A percentile compares a stretch with the other conserved stretches of the same genome.
phyloP scores from a whole-genome alignment of 441 rosid species.

The Erysimum pusillum region DNA sequence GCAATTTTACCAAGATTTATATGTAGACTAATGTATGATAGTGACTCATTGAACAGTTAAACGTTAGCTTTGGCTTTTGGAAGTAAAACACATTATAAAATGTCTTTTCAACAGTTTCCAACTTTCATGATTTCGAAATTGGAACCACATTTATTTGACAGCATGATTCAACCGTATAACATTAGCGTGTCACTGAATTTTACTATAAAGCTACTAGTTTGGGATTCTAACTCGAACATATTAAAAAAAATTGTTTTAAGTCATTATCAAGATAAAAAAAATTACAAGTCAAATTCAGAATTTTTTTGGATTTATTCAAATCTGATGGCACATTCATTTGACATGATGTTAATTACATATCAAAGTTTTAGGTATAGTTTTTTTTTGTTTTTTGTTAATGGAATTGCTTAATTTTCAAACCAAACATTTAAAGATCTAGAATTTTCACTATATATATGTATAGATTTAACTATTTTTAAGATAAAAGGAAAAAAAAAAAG shows the following conservation, averaged over 20 bases:
- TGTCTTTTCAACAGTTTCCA: conserved; percentile 23
- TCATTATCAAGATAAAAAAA: too few species aligned
- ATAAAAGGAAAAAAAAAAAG: background rate
- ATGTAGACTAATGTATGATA: conserved; percentile 30
- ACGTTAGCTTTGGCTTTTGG: conserved; percentile 5
- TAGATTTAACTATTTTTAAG: background rate
- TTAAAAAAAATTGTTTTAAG: too few species aligned
- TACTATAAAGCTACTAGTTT: conserved; percentile 24
- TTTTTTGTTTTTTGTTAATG: background rate
- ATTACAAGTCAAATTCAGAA: background rate
- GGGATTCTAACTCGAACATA: conserved; percentile 15
- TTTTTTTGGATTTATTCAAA: background rate
- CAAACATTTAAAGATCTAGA: background rate
- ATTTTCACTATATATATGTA: background rate
- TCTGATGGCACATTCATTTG: conserved; percentile 23
- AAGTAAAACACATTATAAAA: conserved; percentile 10
- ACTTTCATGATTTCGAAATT: background rate
- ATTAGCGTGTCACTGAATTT: conserved; percentile 25
- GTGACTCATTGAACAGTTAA: conserved; percentile 20
- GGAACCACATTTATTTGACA: conserved; percentile 21
- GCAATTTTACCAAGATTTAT: conserved; percentile 41
- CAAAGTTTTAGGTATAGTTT: background rate
- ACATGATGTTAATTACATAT: conserved; percentile 23
- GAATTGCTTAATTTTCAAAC: background rate
- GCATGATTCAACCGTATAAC: conserved; percentile 21